These are phyloP conservation scores for Lichtheimia ramosa DNA, from an alignment of 371 early-diverging fungal species.

Conservation along the genomic window DNA sequence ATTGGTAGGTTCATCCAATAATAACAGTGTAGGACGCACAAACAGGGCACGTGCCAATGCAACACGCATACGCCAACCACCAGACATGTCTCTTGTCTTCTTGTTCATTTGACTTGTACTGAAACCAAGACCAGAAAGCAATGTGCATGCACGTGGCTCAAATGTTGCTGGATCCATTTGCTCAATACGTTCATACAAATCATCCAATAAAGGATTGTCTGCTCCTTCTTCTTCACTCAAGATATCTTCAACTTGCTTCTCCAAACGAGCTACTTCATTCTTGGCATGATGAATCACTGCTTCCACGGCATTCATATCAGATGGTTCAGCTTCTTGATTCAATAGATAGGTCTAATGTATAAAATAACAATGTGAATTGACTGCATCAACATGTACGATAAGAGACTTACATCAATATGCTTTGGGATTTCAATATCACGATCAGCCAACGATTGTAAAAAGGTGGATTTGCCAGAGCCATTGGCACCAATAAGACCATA, in stretches of 20 bases:
- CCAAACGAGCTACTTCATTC: constrained; percentile 85
- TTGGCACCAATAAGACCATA: constrained; percentile 97
- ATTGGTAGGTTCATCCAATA: constrained; percentile 98
- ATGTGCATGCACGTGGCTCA: constrained; percentile 90
- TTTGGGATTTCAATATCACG: constrained; percentile 95
- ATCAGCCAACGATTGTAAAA: constrained; percentile 90
- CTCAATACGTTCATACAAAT: constrained; percentile 94
- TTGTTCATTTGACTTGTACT: constrained; percentile 78
- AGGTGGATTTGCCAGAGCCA: constrained; percentile 98
- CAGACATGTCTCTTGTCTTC: constrained; percentile 94
- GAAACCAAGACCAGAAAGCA: constrained; percentile 96
- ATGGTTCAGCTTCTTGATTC: constrained; percentile 94
- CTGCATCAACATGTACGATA: background rate
- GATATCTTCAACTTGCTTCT: constrained; percentile 87
- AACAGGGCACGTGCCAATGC: constrained; percentile 97
- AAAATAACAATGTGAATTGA: background rate
- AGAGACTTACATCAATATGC: constrained; percentile 84
- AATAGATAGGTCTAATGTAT: constrained; percentile 86
- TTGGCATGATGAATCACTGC: constrained; percentile 91
- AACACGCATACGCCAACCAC: constrained; percentile 99
- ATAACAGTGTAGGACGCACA: constrained; percentile 91
- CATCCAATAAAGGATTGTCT: constrained; percentile 89
- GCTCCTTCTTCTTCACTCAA: constrained; percentile 79
- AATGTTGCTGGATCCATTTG: constrained; percentile 90
- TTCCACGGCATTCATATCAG: constrained; percentile 87